Percentiles rank a stretch among this genome's conserved stretches.
phyloP scores from a whole-genome alignment of 345 rosid species.

The Murraya paniculata region DNA sequence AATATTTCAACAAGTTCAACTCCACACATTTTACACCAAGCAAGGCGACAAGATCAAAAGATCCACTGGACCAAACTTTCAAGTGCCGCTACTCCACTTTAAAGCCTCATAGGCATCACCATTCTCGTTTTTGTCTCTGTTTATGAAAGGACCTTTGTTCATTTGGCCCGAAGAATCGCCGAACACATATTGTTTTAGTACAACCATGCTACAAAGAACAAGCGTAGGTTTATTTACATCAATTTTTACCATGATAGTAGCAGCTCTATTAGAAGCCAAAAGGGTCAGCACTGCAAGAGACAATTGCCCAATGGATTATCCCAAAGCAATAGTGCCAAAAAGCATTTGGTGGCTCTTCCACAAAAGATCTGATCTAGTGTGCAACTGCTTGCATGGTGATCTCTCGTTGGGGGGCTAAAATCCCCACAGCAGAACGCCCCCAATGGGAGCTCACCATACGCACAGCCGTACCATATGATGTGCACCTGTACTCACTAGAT shows the following conservation, averaged over 20 bases:
- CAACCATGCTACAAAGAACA: constrained; percentile 71
- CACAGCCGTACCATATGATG: no score
- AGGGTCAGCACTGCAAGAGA: constrained; percentile 49
- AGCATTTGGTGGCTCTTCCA: constrained; percentile 78
- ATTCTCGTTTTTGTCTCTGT: constrained; percentile 56
- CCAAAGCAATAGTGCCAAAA: constrained; percentile 56
- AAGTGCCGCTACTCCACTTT: constrained; percentile 73
- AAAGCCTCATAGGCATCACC: constrained; percentile 57
- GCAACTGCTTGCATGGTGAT: no score
- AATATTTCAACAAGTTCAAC: constrained; percentile 30
- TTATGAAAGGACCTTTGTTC: constrained; percentile 67
- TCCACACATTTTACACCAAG: constrained; percentile 78
- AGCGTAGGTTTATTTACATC: constrained; percentile 66
- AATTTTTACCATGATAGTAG: constrained; percentile 46
- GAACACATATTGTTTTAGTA: constrained; percentile 52
- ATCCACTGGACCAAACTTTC: constrained; percentile 53
- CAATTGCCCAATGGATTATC: constrained; percentile 50
- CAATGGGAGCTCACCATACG: no score
- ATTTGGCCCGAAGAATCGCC: constrained; percentile 47
- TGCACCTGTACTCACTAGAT: no score
- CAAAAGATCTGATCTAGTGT: constrained; percentile 14
- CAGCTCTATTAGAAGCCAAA: constrained; percentile 59
- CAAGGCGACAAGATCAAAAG: constrained; percentile 70
- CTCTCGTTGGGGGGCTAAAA: no score
- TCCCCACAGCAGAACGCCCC: no score